A percentile compares a stretch with the other conserved stretches of the same genome.
These are phyloP conservation scores for Xerocomellus chrysenteron DNA, from an alignment of 768 basidiomycete genomes.

Conservation along the genomic window DNA sequence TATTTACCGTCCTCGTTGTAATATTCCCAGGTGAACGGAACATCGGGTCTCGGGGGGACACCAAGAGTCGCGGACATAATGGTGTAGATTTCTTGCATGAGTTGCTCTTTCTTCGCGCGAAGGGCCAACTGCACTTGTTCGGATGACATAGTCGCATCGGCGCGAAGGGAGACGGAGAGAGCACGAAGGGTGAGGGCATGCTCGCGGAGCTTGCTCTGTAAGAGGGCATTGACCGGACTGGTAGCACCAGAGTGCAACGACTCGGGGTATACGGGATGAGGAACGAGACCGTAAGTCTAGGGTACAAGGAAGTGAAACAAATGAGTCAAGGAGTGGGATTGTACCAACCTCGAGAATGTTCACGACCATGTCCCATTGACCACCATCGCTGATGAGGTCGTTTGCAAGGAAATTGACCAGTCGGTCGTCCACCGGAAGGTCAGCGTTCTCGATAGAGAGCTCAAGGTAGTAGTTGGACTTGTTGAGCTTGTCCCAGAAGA, in stretches of 20 bases:
- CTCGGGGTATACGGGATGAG: slow-evolving; percentile 81
- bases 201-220: slow-evolving; percentile 91
- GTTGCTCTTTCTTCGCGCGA: slow-evolving; percentile 80
- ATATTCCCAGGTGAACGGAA: slow-evolving; percentile 85
- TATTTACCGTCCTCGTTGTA: slow-evolving; percentile 77
- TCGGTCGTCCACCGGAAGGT: slow-evolving; percentile 78
- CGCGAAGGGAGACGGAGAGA: slow-evolving; percentile 53
- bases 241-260: slow-evolving; percentile 79
- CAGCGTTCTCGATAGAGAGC: slow-evolving; percentile 76
- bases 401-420: slow-evolving; percentile 73
- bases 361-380: slow-evolving; percentile 92
- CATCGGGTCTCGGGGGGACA: slow-evolving; percentile 73
- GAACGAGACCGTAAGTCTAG: slow-evolving; percentile 83
- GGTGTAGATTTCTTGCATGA: slow-evolving; percentile 81
- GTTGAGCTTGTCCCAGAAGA: slow-evolving; percentile 97
- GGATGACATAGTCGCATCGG: slow-evolving; percentile 42
- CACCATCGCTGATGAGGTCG: slow-evolving; percentile 86
- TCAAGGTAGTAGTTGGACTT: slow-evolving; percentile 90
- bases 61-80: slow-evolving; percentile 86
- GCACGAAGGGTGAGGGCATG: slow-evolving; percentile 79
- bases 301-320: slow-evolving; percentile 30
- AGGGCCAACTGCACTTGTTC: slow-evolving; percentile 52
- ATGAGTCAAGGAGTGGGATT: neutral
- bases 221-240: slow-evolving; percentile 66
- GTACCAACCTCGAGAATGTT: slow-evolving; percentile 57